phyloP scores from a whole-genome alignment of 2,329 filamentous ascomycete genomes.

The Fusarium clavum region DNA sequence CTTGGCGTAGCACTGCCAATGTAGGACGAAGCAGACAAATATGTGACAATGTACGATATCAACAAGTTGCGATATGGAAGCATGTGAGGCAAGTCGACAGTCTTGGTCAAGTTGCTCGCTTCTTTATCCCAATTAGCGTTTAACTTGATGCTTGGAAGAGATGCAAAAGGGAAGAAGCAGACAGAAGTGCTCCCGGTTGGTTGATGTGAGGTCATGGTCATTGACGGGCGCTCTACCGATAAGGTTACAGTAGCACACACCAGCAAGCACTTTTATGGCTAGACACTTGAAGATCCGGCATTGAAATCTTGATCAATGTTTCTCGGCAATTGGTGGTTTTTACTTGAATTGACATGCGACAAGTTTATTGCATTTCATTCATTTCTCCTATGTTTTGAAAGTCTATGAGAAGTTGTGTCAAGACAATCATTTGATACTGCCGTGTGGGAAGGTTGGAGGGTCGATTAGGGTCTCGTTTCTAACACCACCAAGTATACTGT shows the following conservation, averaged over 20 bases:
- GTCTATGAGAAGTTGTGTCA: neutral
- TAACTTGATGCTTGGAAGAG: neutral
- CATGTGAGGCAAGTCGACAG: constrained; percentile 12
- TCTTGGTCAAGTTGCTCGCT: constrained; percentile 33
- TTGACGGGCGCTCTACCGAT: constrained; percentile 19
- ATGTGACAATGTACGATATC: constrained; percentile 26
- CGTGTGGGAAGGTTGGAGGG: neutral
- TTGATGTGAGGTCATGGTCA: constrained; percentile 7
- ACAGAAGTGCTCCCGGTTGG: constrained; percentile 25
- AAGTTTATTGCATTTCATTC: neutral
- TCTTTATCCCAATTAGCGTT: constrained; percentile 31
- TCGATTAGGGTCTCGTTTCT: neutral
- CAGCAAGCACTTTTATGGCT: constrained; percentile 13
- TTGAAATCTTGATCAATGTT: neutral
- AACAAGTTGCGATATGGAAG: constrained; percentile 7
- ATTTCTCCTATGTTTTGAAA: neutral
- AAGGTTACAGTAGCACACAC: constrained; percentile 37
- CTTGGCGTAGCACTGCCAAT: constrained; percentile 37
- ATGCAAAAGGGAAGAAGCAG: constrained; percentile 16
- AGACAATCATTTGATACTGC: neutral
- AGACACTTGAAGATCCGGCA: constrained; percentile 22
- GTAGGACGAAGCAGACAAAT: constrained; percentile 32
- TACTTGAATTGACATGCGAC: neutral
- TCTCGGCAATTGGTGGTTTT: constrained; percentile 1
- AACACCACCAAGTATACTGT: neutral